Conservation (phyloP, 1,284 basidiomycete species). For the Sanguinoderma infundibulare region DNA sequence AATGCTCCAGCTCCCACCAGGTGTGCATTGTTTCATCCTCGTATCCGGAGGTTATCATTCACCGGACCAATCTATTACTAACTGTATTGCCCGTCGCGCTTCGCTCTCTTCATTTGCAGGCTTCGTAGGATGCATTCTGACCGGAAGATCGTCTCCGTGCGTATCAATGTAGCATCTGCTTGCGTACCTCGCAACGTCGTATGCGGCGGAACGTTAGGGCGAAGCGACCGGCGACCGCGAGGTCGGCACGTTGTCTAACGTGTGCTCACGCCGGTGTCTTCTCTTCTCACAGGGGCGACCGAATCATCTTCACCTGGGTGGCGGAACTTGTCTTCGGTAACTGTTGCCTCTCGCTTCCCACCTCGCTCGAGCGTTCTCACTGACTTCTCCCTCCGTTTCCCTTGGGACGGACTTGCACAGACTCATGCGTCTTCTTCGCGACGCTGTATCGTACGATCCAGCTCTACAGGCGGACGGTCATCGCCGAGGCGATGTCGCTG, state of each 20-base stretch:
- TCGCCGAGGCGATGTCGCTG: constrained; percentile 26
- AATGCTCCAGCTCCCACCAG: constrained; percentile 30
- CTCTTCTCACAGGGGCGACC: constrained; percentile 24
- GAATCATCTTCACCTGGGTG: constrained; percentile 35
- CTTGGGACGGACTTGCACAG: constrained; percentile 11
- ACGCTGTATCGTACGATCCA: constrained; percentile 29
- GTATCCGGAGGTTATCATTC: neutral
- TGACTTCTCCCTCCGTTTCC: neutral
- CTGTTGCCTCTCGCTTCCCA: neutral
- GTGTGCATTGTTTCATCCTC: constrained; percentile 12
- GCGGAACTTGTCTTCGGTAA: constrained; percentile 34
- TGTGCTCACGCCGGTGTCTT: neutral
- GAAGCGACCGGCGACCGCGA: neutral
- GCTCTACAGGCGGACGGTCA: constrained; percentile 26
- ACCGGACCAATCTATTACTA: neutral
- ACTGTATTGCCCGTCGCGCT: neutral
- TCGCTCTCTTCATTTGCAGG: constrained; percentile 20
- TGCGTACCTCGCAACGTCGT: neutral
- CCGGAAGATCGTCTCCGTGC: constrained; percentile 28
- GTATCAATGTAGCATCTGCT: constrained; percentile 8
- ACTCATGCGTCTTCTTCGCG: constrained; percentile 29
- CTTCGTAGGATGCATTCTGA: constrained; percentile 33
- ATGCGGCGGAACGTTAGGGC: neutral
- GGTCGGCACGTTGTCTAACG: neutral
- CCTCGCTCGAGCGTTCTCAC: neutral